Base-by-base conservation (phyloP, 345 rosid species). In the Clausena lansium region DNA sequence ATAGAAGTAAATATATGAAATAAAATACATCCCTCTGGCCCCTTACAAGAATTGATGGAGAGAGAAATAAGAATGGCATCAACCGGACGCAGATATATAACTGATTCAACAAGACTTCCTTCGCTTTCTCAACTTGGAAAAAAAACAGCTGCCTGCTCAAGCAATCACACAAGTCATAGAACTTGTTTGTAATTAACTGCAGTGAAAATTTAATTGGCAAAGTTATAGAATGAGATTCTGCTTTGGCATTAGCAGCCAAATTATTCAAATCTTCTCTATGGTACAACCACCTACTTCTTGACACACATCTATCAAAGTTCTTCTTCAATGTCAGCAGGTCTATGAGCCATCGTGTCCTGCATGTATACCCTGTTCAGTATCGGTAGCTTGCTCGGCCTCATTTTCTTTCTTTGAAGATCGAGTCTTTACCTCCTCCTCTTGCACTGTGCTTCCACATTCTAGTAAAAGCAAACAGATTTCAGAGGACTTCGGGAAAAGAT, bases 381-480 rank as follows among this genome's bases (percentile, higher is more conserved):
- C 35, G 45, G 11, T 2, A 39, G 94, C 79, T 65, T 93, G 95
- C 85, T 95, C 97, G 55, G 98, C 88, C 50, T 93, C 98, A 76
- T 79, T 81, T 59, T 80, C 91, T 84, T 90, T 95, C 79, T 89
- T 95, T 57, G 95, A 92, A 71, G 98, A 87, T 71, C 87, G 84
- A 33, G 84, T 88, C 89, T 92, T 93, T 57, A 87, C 45, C 45
- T 9, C 85, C 87, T 95, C 98, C 27, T 95, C 98, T 22, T 97
- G 22, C 99, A 92, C 73, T 95, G 98, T 85, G 96, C 91, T 73
- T 95, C 99, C 99, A n/a, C n/a, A 95, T 91, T 82, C 98, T 93
- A 80, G 38, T 52, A 28, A 54, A 11, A 74, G 11, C 65, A 28
- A n/a, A 61, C 2, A 33, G 35, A 47, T 8, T 58, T 71, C 14